These are phyloP conservation scores for Rhizophora apiculata DNA, from an alignment of 345 rosid species.

Conservation along the genomic window DNA sequence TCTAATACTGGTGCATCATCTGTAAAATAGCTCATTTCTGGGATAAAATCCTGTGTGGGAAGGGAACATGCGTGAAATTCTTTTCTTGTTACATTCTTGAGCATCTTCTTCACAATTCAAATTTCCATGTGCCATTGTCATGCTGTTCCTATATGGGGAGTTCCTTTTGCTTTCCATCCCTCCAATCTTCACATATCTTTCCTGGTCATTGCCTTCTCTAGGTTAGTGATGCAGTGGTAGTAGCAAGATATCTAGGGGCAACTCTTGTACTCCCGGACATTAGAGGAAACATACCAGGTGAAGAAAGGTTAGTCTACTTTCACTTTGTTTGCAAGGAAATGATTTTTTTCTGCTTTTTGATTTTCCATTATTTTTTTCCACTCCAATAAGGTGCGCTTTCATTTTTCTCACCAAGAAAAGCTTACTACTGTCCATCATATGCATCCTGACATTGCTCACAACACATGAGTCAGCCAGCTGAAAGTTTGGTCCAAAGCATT, in stretches of 20 bases:
- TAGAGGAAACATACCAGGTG: conserved; percentile 91
- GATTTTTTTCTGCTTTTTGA: not conserved
- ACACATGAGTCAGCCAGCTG: not conserved
- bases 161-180: not conserved
- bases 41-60: no score
- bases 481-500: not conserved
- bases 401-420: no score
- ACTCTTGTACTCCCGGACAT: conserved; percentile 88
- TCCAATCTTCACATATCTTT: not conserved
- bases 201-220: conserved; percentile 31
- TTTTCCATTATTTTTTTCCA: no score
- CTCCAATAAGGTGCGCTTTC: no score
- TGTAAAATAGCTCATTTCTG: no score
- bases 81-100: no score
- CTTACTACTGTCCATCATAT: no score
- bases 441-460: not conserved
- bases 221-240: conserved; percentile 89
- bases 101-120: no score
- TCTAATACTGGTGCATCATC: no score
- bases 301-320: conserved; percentile 52
- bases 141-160: not conserved
- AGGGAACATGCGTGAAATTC: no score
- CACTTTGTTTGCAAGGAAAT: not conserved
- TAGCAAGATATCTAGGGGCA: conserved; percentile 73
- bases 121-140: not conserved